phyloP scores from a whole-genome alignment of 2,329 filamentous ascomycete species.

The Mycocentrospora acerina region DNA sequence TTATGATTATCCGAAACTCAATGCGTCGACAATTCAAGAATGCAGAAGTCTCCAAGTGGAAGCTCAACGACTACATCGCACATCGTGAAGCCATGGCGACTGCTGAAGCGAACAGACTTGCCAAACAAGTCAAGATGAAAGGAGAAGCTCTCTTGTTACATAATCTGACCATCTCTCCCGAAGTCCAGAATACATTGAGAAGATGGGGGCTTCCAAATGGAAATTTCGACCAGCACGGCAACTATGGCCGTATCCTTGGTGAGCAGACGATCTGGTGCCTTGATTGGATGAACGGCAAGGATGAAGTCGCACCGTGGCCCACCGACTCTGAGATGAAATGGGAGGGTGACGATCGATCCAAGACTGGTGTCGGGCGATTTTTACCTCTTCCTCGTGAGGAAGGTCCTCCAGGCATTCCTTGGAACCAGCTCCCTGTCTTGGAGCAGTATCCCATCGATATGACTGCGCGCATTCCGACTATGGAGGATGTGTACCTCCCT shows the following conservation, averaged over 20 bases:
- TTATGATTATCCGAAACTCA: slow-evolving; percentile 33
- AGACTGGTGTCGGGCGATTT: slow-evolving; percentile 46
- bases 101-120: slow-evolving; percentile 16
- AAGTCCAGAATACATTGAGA: slow-evolving; percentile 13
- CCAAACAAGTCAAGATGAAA: slow-evolving; percentile 12
- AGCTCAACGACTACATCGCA: slow-evolving; percentile 31
- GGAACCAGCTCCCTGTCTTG: slow-evolving; percentile 44
- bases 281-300: slow-evolving; percentile 34
- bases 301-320: slow-evolving; percentile 46
- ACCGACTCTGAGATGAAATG: slow-evolving; percentile 46
- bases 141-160: slow-evolving; percentile 9
- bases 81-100: slow-evolving; percentile 31
- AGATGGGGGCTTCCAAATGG: slow-evolving; percentile 16
- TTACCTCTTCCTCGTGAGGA: slow-evolving; percentile 46
- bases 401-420: slow-evolving; percentile 43
- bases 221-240: slow-evolving; percentile 25
- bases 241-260: slow-evolving; percentile 37
- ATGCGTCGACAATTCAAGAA: slow-evolving; percentile 40
- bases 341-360: slow-evolving; percentile 50
- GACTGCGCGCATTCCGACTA: slow-evolving; percentile 36
- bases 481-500: slow-evolving; percentile 42
- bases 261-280: slow-evolving; percentile 45
- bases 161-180: slow-evolving; percentile 6
- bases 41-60: slow-evolving; percentile 37
- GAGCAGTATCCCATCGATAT: slow-evolving; percentile 44